A percentile compares a stretch with the other conserved stretches of the same genome.
These are phyloP conservation scores for Zea luxurians DNA, from an alignment of 176 grass and related monocot species.

Conservation along the genomic window DNA sequence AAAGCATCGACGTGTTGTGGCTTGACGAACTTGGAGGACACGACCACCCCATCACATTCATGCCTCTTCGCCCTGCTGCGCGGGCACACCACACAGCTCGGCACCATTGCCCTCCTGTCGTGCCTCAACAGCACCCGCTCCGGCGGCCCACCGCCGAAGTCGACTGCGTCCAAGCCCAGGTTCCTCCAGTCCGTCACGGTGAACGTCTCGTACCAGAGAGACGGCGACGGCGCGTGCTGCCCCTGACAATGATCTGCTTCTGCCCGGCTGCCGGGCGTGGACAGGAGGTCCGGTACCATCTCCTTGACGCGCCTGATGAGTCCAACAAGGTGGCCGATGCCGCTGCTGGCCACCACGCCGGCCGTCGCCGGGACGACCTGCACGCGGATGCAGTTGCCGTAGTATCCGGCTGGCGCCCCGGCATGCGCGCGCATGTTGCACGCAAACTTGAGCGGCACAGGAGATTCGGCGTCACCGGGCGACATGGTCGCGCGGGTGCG, in stretches of 20 bases:
- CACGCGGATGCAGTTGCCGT: slow-evolving; percentile 42
- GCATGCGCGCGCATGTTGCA: slow-evolving; percentile 33
- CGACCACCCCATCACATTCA: not conserved
- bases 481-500: slow-evolving; percentile 28
- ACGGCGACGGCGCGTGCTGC: not conserved
- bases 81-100: slow-evolving; percentile 19
- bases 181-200: slow-evolving; percentile 1
- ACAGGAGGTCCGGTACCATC: not conserved
- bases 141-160: slow-evolving; percentile 25
- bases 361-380: not conserved
- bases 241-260: too few relatives aligned
- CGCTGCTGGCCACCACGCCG: not conserved
- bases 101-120: not conserved
- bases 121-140: not conserved
- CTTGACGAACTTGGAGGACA: not conserved
- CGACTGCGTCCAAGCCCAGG: not conserved
- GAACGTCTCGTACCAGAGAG: not conserved
- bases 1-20: not conserved
- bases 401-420: slow-evolving; percentile 22
- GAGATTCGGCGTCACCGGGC: not conserved
- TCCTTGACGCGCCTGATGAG: slow-evolving; percentile 20
- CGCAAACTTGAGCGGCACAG: not conserved
- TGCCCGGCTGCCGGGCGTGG: not conserved
- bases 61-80: too few relatives aligned
- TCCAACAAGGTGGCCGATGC: not conserved